Conservation (phyloP, 2,329 filamentous ascomycete genomes). For the Chaetomium strumarium region DNA sequence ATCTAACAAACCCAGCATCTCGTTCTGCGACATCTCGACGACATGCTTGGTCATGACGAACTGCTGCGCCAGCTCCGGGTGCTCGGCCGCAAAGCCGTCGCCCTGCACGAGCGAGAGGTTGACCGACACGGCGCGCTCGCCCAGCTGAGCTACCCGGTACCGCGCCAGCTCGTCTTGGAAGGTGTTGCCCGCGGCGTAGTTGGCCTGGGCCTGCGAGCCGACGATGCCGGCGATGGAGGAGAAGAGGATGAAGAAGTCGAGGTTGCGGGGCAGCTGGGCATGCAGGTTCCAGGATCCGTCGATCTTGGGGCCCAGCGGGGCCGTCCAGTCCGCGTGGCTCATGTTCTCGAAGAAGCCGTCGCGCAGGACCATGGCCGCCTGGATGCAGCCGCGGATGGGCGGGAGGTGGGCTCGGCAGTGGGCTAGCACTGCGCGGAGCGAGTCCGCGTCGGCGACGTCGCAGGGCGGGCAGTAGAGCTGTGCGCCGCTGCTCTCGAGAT, state of each 20-base stretch:
- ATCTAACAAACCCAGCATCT: not conserved
- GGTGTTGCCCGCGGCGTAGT: constrained; percentile 9
- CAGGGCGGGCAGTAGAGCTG: not conserved
- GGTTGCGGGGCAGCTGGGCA: constrained; percentile 4
- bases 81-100: not conserved
- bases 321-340: not conserved
- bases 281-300: not conserved
- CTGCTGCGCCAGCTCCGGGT: not conserved
- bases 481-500: not conserved
- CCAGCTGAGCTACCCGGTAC: not conserved
- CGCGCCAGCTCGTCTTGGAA: not conserved
- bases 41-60: not conserved
- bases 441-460: not conserved
- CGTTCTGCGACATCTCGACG: not conserved
- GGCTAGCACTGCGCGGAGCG: not conserved
- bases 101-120: not conserved
- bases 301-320: not conserved
- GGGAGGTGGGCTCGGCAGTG: not conserved
- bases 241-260: constrained; percentile 7
- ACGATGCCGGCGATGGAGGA: not conserved
- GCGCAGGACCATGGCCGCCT: not conserved
- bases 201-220: not conserved
- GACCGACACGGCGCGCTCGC: not conserved
- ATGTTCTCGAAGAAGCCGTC: not conserved
- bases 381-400: not conserved